Percentiles rank a stretch among this genome's conserved stretches.
phyloP scores from a whole-genome alignment of 208 protist species.

The Spongospora subterranea region DNA sequence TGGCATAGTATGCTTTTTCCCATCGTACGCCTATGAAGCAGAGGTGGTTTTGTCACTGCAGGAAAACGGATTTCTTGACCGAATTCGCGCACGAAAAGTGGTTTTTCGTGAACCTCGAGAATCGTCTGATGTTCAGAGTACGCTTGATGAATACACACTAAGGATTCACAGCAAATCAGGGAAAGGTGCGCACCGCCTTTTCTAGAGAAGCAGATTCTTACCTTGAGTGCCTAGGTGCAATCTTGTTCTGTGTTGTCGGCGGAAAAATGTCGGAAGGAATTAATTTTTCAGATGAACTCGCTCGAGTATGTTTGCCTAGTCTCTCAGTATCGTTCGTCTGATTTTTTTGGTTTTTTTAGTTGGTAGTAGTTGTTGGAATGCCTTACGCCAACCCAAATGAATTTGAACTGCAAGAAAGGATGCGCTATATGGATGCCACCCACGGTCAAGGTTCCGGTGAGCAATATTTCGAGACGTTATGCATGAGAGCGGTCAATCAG shows the following conservation, averaged over 20 bases:
- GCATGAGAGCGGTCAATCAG: slow-evolving; percentile 60
- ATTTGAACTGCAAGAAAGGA: slow-evolving; percentile 52
- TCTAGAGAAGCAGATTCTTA: neutral
- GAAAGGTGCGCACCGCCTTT: neutral
- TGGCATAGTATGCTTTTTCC: slow-evolving; percentile 43
- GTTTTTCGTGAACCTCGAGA: slow-evolving; percentile 43
- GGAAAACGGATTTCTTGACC: neutral
- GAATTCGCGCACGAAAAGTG: neutral
- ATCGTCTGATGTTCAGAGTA: neutral
- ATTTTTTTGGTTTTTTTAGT: neutral
- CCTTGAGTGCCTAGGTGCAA: neutral
- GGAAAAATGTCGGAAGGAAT: slow-evolving; percentile 63
- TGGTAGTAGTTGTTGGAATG: slow-evolving; percentile 37
- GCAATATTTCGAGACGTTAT: slow-evolving; percentile 42
- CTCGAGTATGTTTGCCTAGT: neutral
- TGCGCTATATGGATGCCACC: neutral
- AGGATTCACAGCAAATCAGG: neutral
- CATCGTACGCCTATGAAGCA: slow-evolving; percentile 32
- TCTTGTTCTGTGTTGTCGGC: slow-evolving; percentile 56
- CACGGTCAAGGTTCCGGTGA: neutral
- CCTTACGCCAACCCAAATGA: slow-evolving; percentile 44
- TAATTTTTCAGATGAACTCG: slow-evolving; percentile 59
- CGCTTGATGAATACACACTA: neutral
- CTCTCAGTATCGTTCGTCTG: neutral
- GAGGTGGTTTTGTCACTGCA: neutral